Base-by-base conservation (phyloP, 352 stramenopile genomes). In the Globisporangium irregulare region DNA sequence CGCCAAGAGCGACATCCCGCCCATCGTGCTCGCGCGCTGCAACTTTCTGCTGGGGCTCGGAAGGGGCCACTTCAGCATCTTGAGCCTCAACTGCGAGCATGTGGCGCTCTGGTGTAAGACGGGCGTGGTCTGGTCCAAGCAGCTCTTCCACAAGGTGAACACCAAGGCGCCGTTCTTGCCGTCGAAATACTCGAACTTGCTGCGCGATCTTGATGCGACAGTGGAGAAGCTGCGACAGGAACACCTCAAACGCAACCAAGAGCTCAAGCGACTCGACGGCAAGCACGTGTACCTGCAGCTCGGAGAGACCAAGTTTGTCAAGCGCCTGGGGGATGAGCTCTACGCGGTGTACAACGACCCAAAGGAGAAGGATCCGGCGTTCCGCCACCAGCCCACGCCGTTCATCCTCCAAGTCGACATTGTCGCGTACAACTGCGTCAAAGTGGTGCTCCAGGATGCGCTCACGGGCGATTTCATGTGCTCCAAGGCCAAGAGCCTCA, bases 81-180 rank as follows among this genome's bases (percentile, higher is more conserved):
- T 91, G 34, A 80, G 73, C 36, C 70, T 91, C 41, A 93, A 93
- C 56, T 93, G 86, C 65, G 83, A 92, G 66, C 86, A 93, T 61
- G 82, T 91, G 10, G 82, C 86, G 43, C 67, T 90, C 25, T 93
- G 85, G 85, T 93, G 85, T 72, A 91, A 84, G 32, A 91, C 85
- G 8, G 85, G 85, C 64, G 75, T 88, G 25, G 71, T 87, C 18
- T 93, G 82, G 80, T 91, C 79, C 64, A 93, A 93, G 73, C 85
- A 91, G 69, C 66, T 90, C 38, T 76, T 90, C 68, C 81, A 84
- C 48, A 69, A 82, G 32, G 73, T 77, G 32, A 72, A 76, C 64
- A 73, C 69, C 32, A 84, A 83, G 60, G 80, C 78, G 70, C 77
- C 77, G 38, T 88, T 82, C 68, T 46, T 84, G 22, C 77, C 78